Conservation (phyloP, 805 yeast species). For the Wickerhamomyces queroliae region DNA sequence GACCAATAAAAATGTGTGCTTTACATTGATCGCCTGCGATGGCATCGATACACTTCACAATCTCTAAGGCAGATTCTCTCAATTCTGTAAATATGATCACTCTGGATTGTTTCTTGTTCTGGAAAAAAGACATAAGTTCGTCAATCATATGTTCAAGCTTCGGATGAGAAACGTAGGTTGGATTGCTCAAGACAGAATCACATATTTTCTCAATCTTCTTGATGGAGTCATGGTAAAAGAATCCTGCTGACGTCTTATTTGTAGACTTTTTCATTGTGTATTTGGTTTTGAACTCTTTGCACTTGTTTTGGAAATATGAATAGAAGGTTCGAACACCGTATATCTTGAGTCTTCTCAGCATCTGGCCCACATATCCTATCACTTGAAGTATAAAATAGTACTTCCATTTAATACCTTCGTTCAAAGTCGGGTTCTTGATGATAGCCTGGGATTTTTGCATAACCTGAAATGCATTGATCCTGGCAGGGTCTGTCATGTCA, state of each 20-base stretch:
- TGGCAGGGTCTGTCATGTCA: slow-evolving; percentile 58
- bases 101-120: slow-evolving; percentile 45
- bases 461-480: slow-evolving; percentile 64
- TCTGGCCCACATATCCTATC: slow-evolving; percentile 67
- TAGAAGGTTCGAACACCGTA: slow-evolving; percentile 82
- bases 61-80: slow-evolving; percentile 86
- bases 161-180: slow-evolving; percentile 54
- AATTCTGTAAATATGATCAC: slow-evolving; percentile 86
- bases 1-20: slow-evolving; percentile 93
- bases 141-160: slow-evolving; percentile 57
- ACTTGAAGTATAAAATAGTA: slow-evolving; percentile 56
- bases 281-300: slow-evolving; percentile 52
- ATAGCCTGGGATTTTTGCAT: slow-evolving; percentile 63
- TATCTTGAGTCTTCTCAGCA: slow-evolving; percentile 59
- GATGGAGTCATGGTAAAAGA: slow-evolving; percentile 50
- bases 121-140: slow-evolving; percentile 53
- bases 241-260: slow-evolving; percentile 54
- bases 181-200: slow-evolving; percentile 34
- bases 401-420: slow-evolving; percentile 74
- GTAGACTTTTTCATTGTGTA: slow-evolving; percentile 55
- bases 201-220: slow-evolving; percentile 38
- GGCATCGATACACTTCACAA: slow-evolving; percentile 57
- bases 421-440: slow-evolving; percentile 43
- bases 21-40: slow-evolving; percentile 31
- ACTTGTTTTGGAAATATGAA: slow-evolving; percentile 55